Evolutionary conservation across 2,329 filamentous ascomycete species (phyloP), one percentile per base, ranked within the genome.

Genomic region (Diaporthe aspalathi): DNA sequence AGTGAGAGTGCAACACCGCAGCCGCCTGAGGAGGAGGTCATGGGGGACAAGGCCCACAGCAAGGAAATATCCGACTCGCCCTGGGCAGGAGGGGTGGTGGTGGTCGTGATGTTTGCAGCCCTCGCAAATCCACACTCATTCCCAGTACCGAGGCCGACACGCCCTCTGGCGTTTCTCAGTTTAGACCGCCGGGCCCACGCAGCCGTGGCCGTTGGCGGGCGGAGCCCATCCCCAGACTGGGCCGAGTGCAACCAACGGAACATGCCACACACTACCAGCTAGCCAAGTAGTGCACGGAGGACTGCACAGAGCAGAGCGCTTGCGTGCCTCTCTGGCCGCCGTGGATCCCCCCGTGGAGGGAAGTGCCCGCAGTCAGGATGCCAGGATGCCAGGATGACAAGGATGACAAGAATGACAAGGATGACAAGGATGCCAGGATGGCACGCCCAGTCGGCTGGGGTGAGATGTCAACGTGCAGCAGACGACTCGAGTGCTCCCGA

Each of bases 21-120:
- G 54, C 70, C 70, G 72, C 72, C 66, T 70, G 57, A 60, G 65
- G 57, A 38, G 43, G 35, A 73, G 72, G 69, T 73, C 72, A 73
- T 73, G 72, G 69, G n/a, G 72, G 60, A 60, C 69, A 43, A 50
- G 66, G 67, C 52, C 72, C 72, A 73, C 72, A 29, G 20, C 56
- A 53, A 71, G 57, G 49, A 71, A 73, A 62, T 49, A 67, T 52
- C 72, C 72, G 69, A 71, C 72, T 73, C 69, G 72, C 57, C 52
- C 27, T 35, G 60, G 29, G 29, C 6, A 12, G 35, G n/a, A n/a
- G n/a, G n/a, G n/a, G n/a, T n/a, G n/a, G n/a, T n/a, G n/a, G 35
- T 38, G 35, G 32, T 47, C 54, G 52, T 60, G 54, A 62, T 49
- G 62, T 63, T 71, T 71, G 69, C 65, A 69, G 54, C 68, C 68